phyloP scores from a whole-genome alignment of 1,284 basidiomycete genomes.

The Wallemia mellicola region DNA sequence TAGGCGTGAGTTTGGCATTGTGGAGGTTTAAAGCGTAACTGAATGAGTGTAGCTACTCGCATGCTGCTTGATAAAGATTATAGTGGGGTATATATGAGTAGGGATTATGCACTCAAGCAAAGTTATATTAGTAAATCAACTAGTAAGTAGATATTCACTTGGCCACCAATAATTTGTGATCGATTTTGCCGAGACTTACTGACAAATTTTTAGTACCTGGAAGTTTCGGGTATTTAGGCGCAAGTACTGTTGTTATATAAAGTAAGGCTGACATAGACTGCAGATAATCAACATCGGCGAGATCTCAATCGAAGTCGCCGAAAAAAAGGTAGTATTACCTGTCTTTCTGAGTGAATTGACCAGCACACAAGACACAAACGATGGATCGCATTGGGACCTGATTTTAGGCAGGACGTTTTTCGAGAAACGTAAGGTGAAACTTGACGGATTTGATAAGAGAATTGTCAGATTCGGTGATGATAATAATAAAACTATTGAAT shows the following conservation, averaged over 20 bases:
- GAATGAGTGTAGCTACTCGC: background rate
- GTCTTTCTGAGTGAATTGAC: background rate
- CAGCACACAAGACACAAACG: background rate
- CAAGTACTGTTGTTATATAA: background rate
- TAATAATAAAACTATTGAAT: background rate
- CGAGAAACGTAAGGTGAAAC: background rate
- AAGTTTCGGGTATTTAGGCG: background rate
- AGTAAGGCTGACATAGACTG: background rate
- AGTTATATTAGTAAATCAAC: background rate
- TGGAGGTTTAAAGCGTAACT: background rate
- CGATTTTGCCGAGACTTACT: background rate
- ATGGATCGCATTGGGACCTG: background rate
- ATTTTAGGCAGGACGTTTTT: background rate
- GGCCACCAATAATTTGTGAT: background rate
- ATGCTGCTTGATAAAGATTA: background rate
- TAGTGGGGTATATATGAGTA: background rate
- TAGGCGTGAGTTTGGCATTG: background rate
- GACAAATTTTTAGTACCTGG: background rate
- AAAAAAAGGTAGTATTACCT: background rate
- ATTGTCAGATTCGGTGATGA: background rate
- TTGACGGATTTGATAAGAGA: background rate
- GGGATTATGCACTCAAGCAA: background rate
- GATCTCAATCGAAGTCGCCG: background rate
- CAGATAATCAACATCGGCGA: background rate
- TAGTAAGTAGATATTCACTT: background rate